Conservation (phyloP, 768 basidiomycete genomes). For the Auriscalpium vulgare region DNA sequence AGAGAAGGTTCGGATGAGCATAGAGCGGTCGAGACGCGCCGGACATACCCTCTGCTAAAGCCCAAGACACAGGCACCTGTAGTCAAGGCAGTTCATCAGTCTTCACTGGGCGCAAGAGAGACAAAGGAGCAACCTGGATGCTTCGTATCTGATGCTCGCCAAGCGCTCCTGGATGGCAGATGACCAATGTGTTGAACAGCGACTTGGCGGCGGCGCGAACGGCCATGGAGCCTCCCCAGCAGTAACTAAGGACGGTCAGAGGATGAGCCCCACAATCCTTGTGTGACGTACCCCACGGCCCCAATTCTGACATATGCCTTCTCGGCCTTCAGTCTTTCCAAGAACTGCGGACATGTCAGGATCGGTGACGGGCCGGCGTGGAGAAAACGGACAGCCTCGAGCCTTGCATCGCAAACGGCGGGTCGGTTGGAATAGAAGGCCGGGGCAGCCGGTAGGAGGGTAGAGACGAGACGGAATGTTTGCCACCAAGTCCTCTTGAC, state of each 20-base stretch:
- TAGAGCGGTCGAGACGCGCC: background rate
- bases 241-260: constrained; percentile 23
- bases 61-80: constrained; percentile 22
- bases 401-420: constrained; percentile 21
- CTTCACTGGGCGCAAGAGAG: too few relatives aligned
- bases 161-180: constrained; percentile 33
- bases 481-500: constrained; percentile 12
- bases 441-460: constrained; percentile 17
- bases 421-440: constrained; percentile 19
- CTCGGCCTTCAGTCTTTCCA: constrained; percentile 28
- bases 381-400: constrained; percentile 15
- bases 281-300: constrained; percentile 30
- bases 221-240: constrained; percentile 28
- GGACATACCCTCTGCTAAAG: constrained; percentile 29
- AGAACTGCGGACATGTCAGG: constrained; percentile 22
- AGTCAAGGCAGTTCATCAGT: background rate
- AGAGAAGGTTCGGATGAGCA: background rate
- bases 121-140: constrained; percentile 20
- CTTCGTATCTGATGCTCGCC: constrained; percentile 26
- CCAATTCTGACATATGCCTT: constrained; percentile 34
- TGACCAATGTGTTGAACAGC: constrained; percentile 28
- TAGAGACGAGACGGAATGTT: constrained; percentile 13
- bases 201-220: constrained; percentile 23
- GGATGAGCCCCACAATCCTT: background rate
- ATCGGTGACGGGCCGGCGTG: background rate